Base-by-base conservation (phyloP, 305 asterid genomes). In the Coffea humblotiana region DNA sequence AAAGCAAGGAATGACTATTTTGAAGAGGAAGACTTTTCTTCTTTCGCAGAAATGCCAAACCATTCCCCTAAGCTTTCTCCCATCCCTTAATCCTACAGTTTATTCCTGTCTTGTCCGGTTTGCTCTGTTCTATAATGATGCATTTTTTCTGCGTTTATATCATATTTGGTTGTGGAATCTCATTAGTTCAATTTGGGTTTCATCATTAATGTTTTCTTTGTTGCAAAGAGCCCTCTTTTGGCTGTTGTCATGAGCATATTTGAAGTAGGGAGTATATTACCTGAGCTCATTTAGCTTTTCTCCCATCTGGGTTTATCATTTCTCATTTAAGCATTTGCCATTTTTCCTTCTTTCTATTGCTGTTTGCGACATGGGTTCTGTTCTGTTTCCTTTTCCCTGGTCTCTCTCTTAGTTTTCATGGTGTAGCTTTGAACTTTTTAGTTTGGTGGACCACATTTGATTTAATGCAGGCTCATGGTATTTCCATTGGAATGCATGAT, bases 41-140 rank as follows among this genome's bases (percentile, higher is more conserved):
- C 83, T 16, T 67, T 81, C 74, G 74, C 77, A 78, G 85, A 87
- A 67, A 85, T 82, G 85, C 89, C 79, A 88, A 87, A 83, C 90
- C 83, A 82, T 85, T 84, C 82, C 60, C 86, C 90, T 88, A 88
- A 89, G 91, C 81, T 87, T 88, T 76, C 88, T 77, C 74, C 80
- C 82, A 78, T 76, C 88, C 77, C 74, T 81, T 83, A 78, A 61
- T 56, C 71, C 47, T 79, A 71, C 73, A n/a, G 14, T 51, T 78
- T 56, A 25, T 60, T 65, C 65, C 37, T 19, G 19, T 66, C 72
- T 72, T 60, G 58, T 47, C 84, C 78, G 56, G 19, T 4, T 79
- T 66, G 68, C 21, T 81, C 70, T 18, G 21, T 72, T 77, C 40
- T 18, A 76, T 61, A 40, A n/a, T 65, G 27, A n/a, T 74, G 51